A percentile compares a stretch with the other conserved stretches of the same genome.
phyloP scores from a whole-genome alignment of 2,329 filamentous ascomycete species.

The Periconia digitata region DNA sequence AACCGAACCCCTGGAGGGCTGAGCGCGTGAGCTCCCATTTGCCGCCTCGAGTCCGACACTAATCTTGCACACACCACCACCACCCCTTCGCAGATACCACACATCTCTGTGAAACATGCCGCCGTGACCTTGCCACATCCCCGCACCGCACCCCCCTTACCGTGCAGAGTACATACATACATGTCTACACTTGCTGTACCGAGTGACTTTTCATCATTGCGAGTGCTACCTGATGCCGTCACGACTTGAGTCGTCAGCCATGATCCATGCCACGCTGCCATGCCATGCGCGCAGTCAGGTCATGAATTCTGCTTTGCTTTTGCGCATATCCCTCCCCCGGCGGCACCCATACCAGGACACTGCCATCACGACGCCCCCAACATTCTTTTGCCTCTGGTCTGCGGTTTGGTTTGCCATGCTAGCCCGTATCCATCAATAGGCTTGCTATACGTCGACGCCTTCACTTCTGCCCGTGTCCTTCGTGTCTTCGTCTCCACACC shows the following conservation, averaged over 20 bases:
- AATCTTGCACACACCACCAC: slow-evolving; percentile 11
- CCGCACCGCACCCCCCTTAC: slow-evolving; percentile 9
- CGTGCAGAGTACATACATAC: too few relatives aligned
- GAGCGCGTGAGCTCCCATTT: slow-evolving; percentile 34
- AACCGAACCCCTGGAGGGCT: slow-evolving; percentile 21
- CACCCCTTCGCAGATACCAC: slow-evolving; percentile 13
- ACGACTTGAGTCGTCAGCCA: too few relatives aligned
- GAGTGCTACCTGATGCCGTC: too few relatives aligned
- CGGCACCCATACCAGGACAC: not conserved
- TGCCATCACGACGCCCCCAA: not conserved
- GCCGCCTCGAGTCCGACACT: slow-evolving; percentile 32
- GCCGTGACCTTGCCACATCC: slow-evolving; percentile 23
- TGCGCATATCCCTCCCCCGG: slow-evolving; percentile 10
- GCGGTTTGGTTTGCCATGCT: too few relatives aligned
- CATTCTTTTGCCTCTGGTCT: not conserved
- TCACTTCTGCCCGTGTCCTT: slow-evolving; percentile 15
- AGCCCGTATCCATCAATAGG: too few relatives aligned
- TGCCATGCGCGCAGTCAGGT: too few relatives aligned
- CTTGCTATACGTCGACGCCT: too few relatives aligned
- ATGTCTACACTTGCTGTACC: slow-evolving; percentile 1
- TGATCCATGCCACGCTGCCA: too few relatives aligned
- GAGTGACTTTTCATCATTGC: slow-evolving; percentile 6
- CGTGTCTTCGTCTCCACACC: slow-evolving; percentile 60
- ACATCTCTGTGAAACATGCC: slow-evolving; percentile 26
- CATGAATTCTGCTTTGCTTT: too few relatives aligned